Evolutionary conservation across 805 yeast genomes (phyloP).

Genomic region (Hanseniaspora jakobsenii): DNA sequence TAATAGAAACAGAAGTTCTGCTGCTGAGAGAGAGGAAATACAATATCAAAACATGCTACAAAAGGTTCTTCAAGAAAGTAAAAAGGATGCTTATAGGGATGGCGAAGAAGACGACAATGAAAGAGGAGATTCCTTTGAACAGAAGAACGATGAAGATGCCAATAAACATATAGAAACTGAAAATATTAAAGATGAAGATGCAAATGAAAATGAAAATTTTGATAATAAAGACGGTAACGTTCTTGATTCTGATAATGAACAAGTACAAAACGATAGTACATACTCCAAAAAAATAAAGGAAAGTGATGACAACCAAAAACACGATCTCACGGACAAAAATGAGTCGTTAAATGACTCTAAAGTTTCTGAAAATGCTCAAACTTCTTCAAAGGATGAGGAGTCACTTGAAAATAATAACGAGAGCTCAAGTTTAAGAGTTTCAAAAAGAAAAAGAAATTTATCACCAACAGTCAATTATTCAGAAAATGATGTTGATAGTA

Average conservation of each 20-base stretch:
- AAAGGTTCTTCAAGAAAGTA: slow-evolving; percentile 33
- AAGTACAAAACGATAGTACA: no score
- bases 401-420: no score
- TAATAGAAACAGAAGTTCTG: slow-evolving; percentile 23
- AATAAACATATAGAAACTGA: slow-evolving; percentile 13
- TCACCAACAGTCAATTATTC: background rate
- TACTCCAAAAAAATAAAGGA: no score
- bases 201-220: slow-evolving; percentile 9
- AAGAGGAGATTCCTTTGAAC: no score
- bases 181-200: slow-evolving; percentile 14
- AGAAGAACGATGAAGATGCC: slow-evolving; percentile 15
- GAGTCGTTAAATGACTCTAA: no score
- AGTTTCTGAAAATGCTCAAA: no score
- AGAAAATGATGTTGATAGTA: slow-evolving; percentile 6
- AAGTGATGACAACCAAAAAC: no score
- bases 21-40: slow-evolving; percentile 33
- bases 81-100: slow-evolving; percentile 26
- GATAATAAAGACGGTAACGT: no score
- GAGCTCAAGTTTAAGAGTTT: no score
- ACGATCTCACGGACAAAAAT: no score
- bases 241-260: no score
- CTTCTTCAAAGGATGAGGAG: no score
- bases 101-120: slow-evolving; percentile 7
- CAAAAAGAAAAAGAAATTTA: background rate
- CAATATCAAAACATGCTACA: slow-evolving; percentile 34